Evolutionary conservation across 306 rosid genomes (phyloP).

Genomic region (Vachellia pachyceras): DNA sequence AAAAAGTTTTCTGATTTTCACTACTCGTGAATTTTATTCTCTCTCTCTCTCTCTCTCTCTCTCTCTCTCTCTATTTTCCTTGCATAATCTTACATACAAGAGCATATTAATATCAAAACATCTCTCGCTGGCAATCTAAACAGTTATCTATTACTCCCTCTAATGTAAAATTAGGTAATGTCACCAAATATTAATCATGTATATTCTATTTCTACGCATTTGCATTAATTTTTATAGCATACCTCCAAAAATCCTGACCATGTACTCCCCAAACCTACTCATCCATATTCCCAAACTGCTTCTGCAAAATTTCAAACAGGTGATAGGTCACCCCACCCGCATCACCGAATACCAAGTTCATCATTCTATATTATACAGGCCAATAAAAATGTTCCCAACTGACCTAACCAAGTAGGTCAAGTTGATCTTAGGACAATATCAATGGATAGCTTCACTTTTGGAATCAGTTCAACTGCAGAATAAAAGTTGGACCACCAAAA

Average conservation of each 20-base stretch:
- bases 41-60: too few species aligned
- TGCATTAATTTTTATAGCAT: slow-evolving; percentile 16
- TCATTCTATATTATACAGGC: neutral
- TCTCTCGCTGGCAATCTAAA: neutral
- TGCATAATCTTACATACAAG: neutral
- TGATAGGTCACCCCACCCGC: neutral
- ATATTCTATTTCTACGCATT: slow-evolving; percentile 3
- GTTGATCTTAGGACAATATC: neutral
- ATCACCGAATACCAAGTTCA: neutral
- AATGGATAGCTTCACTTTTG: neutral
- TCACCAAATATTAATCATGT: neutral
- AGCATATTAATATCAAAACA: neutral
- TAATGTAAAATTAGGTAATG: neutral
- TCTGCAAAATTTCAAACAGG: slow-evolving; percentile 11
- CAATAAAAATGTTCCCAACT: neutral
- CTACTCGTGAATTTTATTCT: neutral
- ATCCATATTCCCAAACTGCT: slow-evolving; percentile 9
- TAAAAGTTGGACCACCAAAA: neutral
- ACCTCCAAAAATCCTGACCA: neutral
- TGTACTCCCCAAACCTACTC: slow-evolving; percentile 11
- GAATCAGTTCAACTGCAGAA: neutral
- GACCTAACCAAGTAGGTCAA: slow-evolving; percentile 2
- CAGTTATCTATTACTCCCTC: neutral
- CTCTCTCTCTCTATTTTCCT: neutral
- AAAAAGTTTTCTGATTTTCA: neutral